Base-by-base conservation (phyloP, 1,284 basidiomycete genomes). In the Puccinia hordei region DNA sequence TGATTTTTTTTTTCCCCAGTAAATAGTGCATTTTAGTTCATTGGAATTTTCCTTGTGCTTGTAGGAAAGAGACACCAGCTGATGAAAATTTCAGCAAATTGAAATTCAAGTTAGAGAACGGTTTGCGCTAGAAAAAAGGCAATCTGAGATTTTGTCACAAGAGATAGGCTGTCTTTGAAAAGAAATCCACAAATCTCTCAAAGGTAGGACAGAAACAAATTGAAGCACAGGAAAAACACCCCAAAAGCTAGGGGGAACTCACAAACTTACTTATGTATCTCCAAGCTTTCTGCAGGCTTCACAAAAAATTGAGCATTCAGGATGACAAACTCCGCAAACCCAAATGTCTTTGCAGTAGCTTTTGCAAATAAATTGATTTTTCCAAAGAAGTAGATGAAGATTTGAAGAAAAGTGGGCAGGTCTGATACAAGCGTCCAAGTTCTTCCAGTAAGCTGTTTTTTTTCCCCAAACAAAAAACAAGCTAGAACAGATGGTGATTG, bases 401-500 rank as follows among this genome's bases (percentile, higher is more conserved):
- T 55, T 17, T 46, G 24, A 27, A 51, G 49, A 78, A 78, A 69
- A 78, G 75, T 78, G 17, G 27, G 75, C 65, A 35, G 35, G 15
- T 73, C 35, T 17, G 24, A 73, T 13, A 35, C 46, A 73, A n/a
- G 33, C 22, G 33, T 22, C 15, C 10, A 33, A 30, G 12, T 66
- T 17, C 35, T 22, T 41, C 13, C 27, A 49, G 30, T 15, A 55
- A 9, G 5, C 46, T 51, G 13, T 17, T 49, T 53, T 33, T n/a
- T 30, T 57, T 13, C 24, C n/a, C n/a, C n/a, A n/a, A n/a, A n/a
- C n/a, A n/a, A n/a, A n/a, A n/a, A n/a, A n/a, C n/a, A n/a, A n/a
- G n/a, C n/a, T 53, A 78, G 75, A 78, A 24, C 75, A 78, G 59
- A 24, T 41, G 41, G 75, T 78, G 33, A 78, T 78, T 35, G 65